Conservation (phyloP, 306 rosid species). For the Boehmeria nivea region DNA sequence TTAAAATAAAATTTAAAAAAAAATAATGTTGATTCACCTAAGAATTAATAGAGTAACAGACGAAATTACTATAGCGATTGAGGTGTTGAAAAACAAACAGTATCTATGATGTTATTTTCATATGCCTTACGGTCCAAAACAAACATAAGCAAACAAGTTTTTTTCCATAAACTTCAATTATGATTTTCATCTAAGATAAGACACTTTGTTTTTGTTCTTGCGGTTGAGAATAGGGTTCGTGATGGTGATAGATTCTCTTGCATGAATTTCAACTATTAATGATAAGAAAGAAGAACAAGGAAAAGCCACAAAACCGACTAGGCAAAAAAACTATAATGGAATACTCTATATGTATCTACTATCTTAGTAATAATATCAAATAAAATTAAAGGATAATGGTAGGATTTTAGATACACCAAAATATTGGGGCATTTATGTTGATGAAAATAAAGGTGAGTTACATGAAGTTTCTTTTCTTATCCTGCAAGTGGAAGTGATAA, state of each 20-base stretch:
- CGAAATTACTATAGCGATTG: too few relatives aligned
- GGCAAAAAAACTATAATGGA: not conserved
- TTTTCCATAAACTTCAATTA: not conserved
- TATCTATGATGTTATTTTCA: too few relatives aligned
- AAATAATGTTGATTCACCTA: too few relatives aligned
- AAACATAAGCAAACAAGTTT: not conserved
- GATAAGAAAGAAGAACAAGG: not conserved
- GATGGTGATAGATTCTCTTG: not conserved
- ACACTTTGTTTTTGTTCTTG: not conserved
- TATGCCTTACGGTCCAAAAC: too few relatives aligned
- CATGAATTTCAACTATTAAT: not conserved
- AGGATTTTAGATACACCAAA: not conserved
- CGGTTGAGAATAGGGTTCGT: not conserved
- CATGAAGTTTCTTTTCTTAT: constrained; percentile 14
- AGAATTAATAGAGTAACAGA: too few relatives aligned
- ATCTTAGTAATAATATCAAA: not conserved
- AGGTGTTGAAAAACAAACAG: too few relatives aligned
- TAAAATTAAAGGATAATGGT: not conserved
- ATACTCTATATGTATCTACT: too few relatives aligned
- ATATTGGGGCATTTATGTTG: not conserved
- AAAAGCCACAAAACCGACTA: not conserved
- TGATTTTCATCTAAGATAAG: not conserved
- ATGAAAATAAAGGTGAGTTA: not conserved
- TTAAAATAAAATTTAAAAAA: too few relatives aligned
- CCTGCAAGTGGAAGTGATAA: constrained; percentile 22